Evolutionary conservation across 164 flowering plant genomes (phyloP).

Genomic region (Umbellularia californica): DNA sequence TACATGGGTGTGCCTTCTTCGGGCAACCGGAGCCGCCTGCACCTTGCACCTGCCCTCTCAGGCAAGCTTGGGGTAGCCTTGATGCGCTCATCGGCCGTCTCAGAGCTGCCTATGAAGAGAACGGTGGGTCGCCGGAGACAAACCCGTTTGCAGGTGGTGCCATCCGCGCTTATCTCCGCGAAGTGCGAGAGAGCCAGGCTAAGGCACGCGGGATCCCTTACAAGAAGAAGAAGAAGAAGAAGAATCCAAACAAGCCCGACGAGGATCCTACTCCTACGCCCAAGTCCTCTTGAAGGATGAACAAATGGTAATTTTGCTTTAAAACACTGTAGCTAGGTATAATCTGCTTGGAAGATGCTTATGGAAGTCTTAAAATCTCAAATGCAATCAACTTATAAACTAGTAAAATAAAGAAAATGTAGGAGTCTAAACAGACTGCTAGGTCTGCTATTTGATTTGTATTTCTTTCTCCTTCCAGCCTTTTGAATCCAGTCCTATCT

Average conservation of each 20-base stretch:
- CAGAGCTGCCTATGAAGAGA: slow-evolving; percentile 59
- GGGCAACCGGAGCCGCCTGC: slow-evolving; percentile 62
- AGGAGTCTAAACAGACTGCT: background rate
- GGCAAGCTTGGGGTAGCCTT: slow-evolving; percentile 65
- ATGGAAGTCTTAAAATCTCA: slow-evolving; percentile 6
- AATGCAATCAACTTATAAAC: background rate
- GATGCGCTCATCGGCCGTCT: slow-evolving; percentile 61
- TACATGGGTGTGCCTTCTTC: slow-evolving; percentile 46
- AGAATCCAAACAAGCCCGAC: slow-evolving; percentile 10
- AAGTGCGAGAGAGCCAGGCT: slow-evolving; percentile 52
- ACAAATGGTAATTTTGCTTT: slow-evolving; percentile 8
- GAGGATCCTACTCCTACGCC: slow-evolving; percentile 10
- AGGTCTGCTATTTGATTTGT: background rate
- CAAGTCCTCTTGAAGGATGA: slow-evolving; percentile 5
- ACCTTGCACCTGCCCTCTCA: slow-evolving; percentile 53
- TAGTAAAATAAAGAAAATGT: background rate
- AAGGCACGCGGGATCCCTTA: slow-evolving; percentile 58
- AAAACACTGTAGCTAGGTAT: slow-evolving; percentile 3
- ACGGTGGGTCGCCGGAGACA: slow-evolving; percentile 45
- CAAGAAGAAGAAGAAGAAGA: slow-evolving; percentile 44
- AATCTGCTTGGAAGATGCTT: background rate
- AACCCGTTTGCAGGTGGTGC: slow-evolving; percentile 59
- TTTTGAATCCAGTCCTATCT: background rate
- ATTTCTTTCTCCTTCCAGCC: background rate
- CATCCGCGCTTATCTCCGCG: slow-evolving; percentile 43